phyloP scores from a whole-genome alignment of 768 basidiomycete species.

The Panaeolus cyanescens region DNA sequence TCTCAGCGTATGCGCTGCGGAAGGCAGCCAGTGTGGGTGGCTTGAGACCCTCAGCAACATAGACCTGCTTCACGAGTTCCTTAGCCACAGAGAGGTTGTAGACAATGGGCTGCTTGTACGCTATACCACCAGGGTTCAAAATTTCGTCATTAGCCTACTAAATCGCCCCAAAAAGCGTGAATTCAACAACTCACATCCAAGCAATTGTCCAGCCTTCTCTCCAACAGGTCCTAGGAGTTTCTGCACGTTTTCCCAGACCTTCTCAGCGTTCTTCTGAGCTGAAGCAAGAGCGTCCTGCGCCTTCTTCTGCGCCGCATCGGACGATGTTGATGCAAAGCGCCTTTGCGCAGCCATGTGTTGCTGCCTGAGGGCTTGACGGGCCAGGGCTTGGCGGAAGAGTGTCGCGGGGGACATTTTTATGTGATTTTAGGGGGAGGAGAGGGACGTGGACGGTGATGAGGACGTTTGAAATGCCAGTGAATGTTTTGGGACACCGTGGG shows the following conservation, averaged over 20 bases:
- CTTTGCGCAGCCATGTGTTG: conserved; percentile 20
- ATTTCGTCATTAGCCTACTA: conserved; percentile 1
- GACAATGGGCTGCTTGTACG: conserved; percentile 73
- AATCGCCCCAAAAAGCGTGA: background rate
- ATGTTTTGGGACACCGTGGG: background rate
- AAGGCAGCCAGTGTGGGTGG: conserved; percentile 66
- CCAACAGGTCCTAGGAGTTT: conserved; percentile 46
- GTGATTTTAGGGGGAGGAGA: background rate
- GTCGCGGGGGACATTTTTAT: conserved; percentile 12
- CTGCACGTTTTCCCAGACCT: conserved; percentile 53
- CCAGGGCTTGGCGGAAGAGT: conserved; percentile 29
- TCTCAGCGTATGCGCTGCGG: conserved; percentile 58
- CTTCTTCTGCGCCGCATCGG: conserved; percentile 64
- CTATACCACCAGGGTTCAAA: conserved; percentile 26
- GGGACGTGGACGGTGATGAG: background rate
- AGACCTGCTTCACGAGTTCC: conserved; percentile 77
- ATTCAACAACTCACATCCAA: conserved; percentile 39
- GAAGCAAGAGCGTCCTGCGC: conserved; percentile 65
- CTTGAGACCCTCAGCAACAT: conserved; percentile 67
- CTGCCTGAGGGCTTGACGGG: conserved; percentile 29
- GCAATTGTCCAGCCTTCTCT: conserved; percentile 55
- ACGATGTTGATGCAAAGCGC: conserved; percentile 45
- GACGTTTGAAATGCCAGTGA: background rate
- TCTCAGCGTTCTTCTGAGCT: conserved; percentile 58
- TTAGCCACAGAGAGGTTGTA: conserved; percentile 81